phyloP scores from a whole-genome alignment of 352 stramenopile species.

The Phytophthora vignae region DNA sequence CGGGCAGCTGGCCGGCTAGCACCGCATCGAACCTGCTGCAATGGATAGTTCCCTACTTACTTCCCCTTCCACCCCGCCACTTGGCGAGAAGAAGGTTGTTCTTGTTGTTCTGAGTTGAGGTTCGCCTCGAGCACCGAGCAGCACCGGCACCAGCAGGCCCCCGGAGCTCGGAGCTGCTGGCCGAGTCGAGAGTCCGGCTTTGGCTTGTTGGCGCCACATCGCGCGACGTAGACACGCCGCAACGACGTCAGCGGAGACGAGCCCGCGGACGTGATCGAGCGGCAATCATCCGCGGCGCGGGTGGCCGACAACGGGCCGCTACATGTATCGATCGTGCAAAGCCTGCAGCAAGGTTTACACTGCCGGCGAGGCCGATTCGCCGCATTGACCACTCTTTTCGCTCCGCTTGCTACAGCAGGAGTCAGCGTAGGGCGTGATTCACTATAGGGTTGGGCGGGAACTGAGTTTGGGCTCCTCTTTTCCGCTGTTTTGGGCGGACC shows the following conservation, averaged over 20 bases:
- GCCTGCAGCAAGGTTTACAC: neutral
- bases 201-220: conserved; percentile 9
- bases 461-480: neutral
- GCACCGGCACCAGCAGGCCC: neutral
- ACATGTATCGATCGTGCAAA: neutral
- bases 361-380: neutral
- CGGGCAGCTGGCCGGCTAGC: neutral
- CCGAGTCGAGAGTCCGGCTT: conserved; percentile 9
- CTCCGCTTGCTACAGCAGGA: neutral
- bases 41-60: neutral
- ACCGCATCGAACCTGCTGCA: neutral
- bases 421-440: conserved; percentile 22
- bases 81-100: neutral
- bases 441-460: conserved; percentile 2
- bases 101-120: neutral
- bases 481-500: conserved; percentile 13
- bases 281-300: no score
- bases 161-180: neutral
- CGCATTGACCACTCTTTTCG: neutral
- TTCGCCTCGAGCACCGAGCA: neutral
- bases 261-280: no score
- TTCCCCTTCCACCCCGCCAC: neutral
- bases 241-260: conserved; percentile 2
- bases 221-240: conserved; percentile 22
- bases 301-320: no score